Base-by-base conservation (phyloP, 768 basidiomycete species). In the Scleroderma bovista region DNA sequence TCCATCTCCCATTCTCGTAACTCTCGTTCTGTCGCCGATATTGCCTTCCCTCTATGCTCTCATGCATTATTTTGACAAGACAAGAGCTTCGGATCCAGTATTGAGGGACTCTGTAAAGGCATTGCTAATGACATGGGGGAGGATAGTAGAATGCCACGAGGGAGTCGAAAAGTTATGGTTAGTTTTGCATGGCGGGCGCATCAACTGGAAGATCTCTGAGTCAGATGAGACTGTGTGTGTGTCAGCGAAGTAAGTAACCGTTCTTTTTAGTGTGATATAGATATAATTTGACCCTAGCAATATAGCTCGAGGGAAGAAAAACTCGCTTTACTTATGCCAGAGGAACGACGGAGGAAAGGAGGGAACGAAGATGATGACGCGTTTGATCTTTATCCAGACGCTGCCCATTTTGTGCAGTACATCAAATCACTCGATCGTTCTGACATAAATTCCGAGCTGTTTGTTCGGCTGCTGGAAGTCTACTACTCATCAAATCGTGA, bases 351-450 rank as follows among this genome's bases (percentile, higher is more conserved):
- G 16, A 65, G 63, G 24, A 71, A 67, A 19, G 68, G 74, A 22
- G 70, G 70, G 20, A 55, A 64, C 1, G 76, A 74, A 11, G 73
- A 74, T 54, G 57, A 77, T 16, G 78, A 84, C 53, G 62, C 83
- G 9, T 70, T 94, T 24, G 72, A 79, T 45, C 70, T 89, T 13
- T 86, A 84, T 51, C 93, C 93, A 1, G 84, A 92, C 59, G 88
- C 94, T 1, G 60, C 64, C 3, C 80, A 82, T 55, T 79, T 93
- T 51, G 82, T 87, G 13, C 67, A 66, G 10, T 81, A 86, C 45
- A 57, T 96, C 40, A 83, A 82, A 60, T 68, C 68, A 0, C 62
- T 93, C 29, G 78, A 83, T 46, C 77, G 90, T 15, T 64, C 75
- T 16, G 89, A 93, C 50, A 72, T 94, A 6, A 72, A 80, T 1